These are phyloP conservation scores for Ceratocystis cacaofunesta DNA, from an alignment of 2,329 filamentous ascomycete genomes.

Conservation along the genomic window DNA sequence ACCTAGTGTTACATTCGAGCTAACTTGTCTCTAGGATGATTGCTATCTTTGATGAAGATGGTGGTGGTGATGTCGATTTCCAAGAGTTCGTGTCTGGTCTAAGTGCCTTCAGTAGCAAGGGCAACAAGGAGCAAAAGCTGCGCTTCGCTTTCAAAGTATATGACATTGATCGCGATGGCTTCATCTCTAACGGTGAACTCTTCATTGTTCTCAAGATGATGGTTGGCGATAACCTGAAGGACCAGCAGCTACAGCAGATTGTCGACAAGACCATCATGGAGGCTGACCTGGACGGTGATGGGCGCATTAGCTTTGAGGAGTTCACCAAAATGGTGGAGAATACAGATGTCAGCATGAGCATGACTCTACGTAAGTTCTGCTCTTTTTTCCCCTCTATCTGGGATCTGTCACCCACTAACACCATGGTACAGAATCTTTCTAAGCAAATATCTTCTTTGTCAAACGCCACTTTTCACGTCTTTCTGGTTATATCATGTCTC, in stretches of 20 bases:
- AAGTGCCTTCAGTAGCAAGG: slow-evolving; percentile 90
- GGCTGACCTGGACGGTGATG: slow-evolving; percentile 86
- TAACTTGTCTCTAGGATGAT: slow-evolving; percentile 56
- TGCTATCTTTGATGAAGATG: slow-evolving; percentile 97
- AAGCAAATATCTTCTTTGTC: background rate
- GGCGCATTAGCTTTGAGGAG: slow-evolving; percentile 98
- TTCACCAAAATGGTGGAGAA: slow-evolving; percentile 98
- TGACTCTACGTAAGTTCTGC: slow-evolving; percentile 46
- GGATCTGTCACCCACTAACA: slow-evolving; percentile 1
- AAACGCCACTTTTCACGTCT: background rate
- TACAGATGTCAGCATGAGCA: slow-evolving; percentile 64
- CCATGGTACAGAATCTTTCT: slow-evolving; percentile 11
- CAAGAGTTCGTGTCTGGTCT: slow-evolving; percentile 95
- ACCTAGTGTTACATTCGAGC: background rate
- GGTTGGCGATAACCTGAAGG: slow-evolving; percentile 97
- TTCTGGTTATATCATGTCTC: background rate
- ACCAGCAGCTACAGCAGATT: slow-evolving; percentile 97
- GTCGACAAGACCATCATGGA: slow-evolving; percentile 99
- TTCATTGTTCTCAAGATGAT: slow-evolving; percentile 99
- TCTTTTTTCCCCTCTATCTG: background rate
- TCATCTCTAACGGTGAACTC: slow-evolving; percentile 95
- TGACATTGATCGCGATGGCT: slow-evolving; percentile 96
- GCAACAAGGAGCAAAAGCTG: slow-evolving; percentile 98
- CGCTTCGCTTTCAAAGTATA: slow-evolving; percentile 98
- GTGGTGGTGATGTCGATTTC: slow-evolving; percentile 94